phyloP scores from a whole-genome alignment of 441 rosid genomes.

The Jatropha multifida region DNA sequence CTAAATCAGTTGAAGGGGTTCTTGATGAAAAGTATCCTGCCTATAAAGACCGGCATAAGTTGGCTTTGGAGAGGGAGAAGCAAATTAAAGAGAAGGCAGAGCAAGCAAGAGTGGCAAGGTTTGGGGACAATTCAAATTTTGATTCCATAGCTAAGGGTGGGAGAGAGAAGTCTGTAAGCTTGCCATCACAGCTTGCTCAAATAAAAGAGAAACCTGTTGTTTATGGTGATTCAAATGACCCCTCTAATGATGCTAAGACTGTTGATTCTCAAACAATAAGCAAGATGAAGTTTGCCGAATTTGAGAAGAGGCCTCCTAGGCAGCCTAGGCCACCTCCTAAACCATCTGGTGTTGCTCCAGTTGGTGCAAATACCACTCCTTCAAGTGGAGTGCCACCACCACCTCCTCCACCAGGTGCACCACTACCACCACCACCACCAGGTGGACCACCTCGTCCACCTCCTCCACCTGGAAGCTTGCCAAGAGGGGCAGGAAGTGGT shows the following conservation, averaged over 20 bases:
- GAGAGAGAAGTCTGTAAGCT: conserved; percentile 30
- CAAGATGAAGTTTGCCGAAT: conserved; percentile 67
- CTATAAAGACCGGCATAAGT: conserved; percentile 84
- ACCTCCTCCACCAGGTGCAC: conserved; percentile 58
- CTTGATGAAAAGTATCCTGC: conserved; percentile 86
- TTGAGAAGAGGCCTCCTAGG: conserved; percentile 86
- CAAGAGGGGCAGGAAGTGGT: conserved; percentile 70
- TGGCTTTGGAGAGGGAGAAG: conserved; percentile 91
- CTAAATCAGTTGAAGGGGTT: conserved; percentile 79
- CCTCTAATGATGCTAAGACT: conserved; percentile 45
- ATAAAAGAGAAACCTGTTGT: conserved; percentile 62
- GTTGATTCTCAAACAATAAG: conserved; percentile 52
- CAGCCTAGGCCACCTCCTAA: conserved; percentile 89
- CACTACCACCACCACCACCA: conserved; percentile 46
- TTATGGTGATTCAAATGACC: conserved; percentile 47
- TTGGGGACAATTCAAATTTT: conserved; percentile 42
- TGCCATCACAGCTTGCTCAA: conserved; percentile 78
- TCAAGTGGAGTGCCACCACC: conserved; percentile 54
- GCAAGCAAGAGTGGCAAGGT: conserved; percentile 72
- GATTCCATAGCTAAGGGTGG: conserved; percentile 31
- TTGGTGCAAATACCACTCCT: conserved; percentile 32
- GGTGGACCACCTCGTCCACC: conserved; percentile 84
- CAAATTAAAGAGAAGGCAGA: conserved; percentile 76
- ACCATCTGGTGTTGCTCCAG: conserved; percentile 39
- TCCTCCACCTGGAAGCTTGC: conserved; percentile 76